Evolutionary conservation across 202 grass and related monocot genomes (phyloP).

Genomic region (Saccharum hybrid): DNA sequence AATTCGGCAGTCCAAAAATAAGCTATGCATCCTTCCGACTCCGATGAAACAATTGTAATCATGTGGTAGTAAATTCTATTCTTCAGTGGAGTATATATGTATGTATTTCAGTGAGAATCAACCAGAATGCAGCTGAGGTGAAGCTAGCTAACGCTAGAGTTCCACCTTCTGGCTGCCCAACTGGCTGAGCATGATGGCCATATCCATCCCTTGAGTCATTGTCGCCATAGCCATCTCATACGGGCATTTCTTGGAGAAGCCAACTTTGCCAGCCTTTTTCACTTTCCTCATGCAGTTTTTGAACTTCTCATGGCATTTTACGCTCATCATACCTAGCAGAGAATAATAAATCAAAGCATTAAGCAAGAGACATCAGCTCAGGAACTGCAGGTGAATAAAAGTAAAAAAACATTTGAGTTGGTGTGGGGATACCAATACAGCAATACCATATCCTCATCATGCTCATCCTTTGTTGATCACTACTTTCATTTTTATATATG

Average conservation of each 20-base stretch:
- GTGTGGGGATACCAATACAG: not conserved
- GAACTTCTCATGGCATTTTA: slow-evolving; percentile 85
- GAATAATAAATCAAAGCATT: too few relatives aligned
- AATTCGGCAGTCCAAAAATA: not conserved
- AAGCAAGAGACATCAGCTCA: not conserved
- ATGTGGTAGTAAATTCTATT: not conserved
- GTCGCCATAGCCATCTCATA: slow-evolving; percentile 81
- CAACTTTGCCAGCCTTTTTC: slow-evolving; percentile 71
- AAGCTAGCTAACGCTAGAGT: slow-evolving; percentile 36
- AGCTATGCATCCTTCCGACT: not conserved
- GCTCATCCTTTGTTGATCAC: not conserved
- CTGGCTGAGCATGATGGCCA: slow-evolving; percentile 92
- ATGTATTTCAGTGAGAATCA: not conserved
- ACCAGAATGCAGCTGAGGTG: not conserved
- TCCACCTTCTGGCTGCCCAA: slow-evolving; percentile 59
- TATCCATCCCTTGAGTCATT: slow-evolving; percentile 92
- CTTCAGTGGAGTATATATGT: not conserved
- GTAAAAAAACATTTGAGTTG: not conserved
- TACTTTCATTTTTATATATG: not conserved
- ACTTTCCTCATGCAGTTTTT: slow-evolving; percentile 89
- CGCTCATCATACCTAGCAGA: slow-evolving; percentile 74
- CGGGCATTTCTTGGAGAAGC: slow-evolving; percentile 75
- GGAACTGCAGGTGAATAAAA: not conserved
- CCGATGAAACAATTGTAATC: not conserved
- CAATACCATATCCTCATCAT: not conserved